A percentile compares a stretch with the other conserved stretches of the same genome.
These are phyloP conservation scores for Xylaria flabelliformis DNA, from an alignment of 495 filamentous ascomycete genomes.

Conservation along the genomic window DNA sequence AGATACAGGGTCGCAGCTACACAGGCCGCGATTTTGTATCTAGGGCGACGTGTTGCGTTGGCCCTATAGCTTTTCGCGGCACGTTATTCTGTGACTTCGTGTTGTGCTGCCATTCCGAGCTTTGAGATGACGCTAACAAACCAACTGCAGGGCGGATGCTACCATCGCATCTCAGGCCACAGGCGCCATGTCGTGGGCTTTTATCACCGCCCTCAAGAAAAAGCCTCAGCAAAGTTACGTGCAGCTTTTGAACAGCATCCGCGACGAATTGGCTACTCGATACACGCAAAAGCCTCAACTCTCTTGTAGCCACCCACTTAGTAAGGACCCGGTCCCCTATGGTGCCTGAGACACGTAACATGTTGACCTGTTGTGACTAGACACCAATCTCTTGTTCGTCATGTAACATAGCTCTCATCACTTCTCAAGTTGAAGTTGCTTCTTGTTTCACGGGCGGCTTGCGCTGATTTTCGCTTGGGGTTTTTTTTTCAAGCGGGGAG, in stretches of 20 bases:
- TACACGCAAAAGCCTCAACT: conserved; percentile 97
- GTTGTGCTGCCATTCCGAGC: neutral
- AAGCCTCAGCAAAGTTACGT: conserved; percentile 98
- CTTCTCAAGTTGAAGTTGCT: neutral
- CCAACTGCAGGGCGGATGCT: conserved; percentile 63
- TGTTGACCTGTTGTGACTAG: conserved; percentile 45
- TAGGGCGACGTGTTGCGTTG: conserved; percentile 65
- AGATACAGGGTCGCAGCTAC: conserved; percentile 45
- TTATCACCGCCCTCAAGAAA: conserved; percentile 92
- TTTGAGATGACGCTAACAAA: conserved; percentile 31
- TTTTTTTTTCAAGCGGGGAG: neutral
- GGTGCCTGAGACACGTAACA: conserved; percentile 12
- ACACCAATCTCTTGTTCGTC: conserved; percentile 60
- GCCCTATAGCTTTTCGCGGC: conserved; percentile 30
- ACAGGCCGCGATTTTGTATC: conserved; percentile 51
- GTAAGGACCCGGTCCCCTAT: conserved; percentile 56
- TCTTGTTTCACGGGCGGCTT: conserved; percentile 18
- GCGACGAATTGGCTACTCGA: conserved; percentile 85
- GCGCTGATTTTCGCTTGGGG: conserved; percentile 20
- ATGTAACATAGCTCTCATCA: conserved; percentile 45
- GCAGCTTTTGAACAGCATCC: conserved; percentile 91
- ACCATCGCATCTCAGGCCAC: conserved; percentile 82
- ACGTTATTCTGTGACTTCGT: neutral
- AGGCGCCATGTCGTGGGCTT: conserved; percentile 98
- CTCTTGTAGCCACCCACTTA: conserved; percentile 93